phyloP scores from a whole-genome alignment of 345 rosid genomes.

The Gossypioides kirkii region DNA sequence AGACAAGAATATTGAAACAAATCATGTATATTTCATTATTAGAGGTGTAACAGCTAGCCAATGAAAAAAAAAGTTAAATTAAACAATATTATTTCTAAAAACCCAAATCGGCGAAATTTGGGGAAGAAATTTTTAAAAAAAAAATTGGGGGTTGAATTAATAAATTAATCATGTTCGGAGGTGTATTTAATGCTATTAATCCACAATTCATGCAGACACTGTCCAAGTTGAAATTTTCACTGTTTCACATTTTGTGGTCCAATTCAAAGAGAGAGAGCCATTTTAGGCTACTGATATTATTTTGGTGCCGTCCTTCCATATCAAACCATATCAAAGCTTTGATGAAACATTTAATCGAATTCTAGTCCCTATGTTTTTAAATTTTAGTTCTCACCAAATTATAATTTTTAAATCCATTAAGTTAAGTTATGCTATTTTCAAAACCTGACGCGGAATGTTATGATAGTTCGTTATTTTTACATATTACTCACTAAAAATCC shows the following conservation, averaged over 20 bases:
- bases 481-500: too few relatives aligned
- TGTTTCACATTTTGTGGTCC: not conserved
- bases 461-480: too few relatives aligned
- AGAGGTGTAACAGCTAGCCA: too few relatives aligned
- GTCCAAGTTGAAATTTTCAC: not conserved
- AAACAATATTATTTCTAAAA: not conserved
- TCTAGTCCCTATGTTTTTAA: not conserved
- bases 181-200: not conserved
- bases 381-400: too few relatives aligned
- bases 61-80: not conserved
- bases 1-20: too few relatives aligned
- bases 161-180: not conserved
- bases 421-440: too few relatives aligned
- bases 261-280: not conserved
- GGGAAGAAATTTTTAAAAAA: not conserved
- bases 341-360: not conserved
- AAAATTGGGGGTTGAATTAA: too few relatives aligned
- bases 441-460: too few relatives aligned
- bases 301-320: not conserved
- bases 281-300: not conserved
- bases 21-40: too few relatives aligned
- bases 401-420: too few relatives aligned
- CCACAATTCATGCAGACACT: not conserved
- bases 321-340: not conserved
- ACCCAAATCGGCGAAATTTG: not conserved